A percentile compares a stretch with the other conserved stretches of the same genome.
Conservation (phyloP, 1,284 basidiomycete genomes). For the Ganoderma meredithae region DNA sequence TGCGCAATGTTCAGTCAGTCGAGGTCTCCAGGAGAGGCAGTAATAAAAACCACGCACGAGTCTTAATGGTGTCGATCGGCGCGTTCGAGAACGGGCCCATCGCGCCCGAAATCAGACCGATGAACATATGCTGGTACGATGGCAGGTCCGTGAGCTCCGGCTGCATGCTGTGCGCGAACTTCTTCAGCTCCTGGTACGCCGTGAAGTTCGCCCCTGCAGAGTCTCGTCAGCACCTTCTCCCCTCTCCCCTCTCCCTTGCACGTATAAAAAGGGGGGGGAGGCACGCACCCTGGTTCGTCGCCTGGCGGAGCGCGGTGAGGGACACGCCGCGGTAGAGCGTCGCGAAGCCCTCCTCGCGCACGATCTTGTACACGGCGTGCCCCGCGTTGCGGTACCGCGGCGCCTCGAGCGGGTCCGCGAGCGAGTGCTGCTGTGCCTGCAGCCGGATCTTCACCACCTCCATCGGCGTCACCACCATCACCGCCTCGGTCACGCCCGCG, state of each 20-base stretch:
- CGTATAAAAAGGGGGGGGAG: background rate
- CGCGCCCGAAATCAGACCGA: slow-evolving; percentile 95
- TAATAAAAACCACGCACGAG: slow-evolving; percentile 60
- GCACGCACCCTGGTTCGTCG: slow-evolving; percentile 92
- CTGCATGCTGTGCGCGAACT: slow-evolving; percentile 78
- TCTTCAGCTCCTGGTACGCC: slow-evolving; percentile 97
- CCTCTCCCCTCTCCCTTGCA: too few species aligned
- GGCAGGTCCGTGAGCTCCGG: slow-evolving; percentile 82
- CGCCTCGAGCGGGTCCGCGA: slow-evolving; percentile 94
- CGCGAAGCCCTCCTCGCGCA: slow-evolving; percentile 89
- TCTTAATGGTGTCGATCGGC: slow-evolving; percentile 98
- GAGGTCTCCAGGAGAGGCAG: background rate
- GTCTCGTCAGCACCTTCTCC: background rate
- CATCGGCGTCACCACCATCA: slow-evolving; percentile 97
- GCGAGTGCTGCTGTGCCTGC: slow-evolving; percentile 97
- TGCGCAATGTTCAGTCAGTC: too few species aligned
- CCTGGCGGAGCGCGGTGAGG: slow-evolving; percentile 94
- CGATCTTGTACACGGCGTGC: slow-evolving; percentile 95
- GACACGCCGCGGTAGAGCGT: slow-evolving; percentile 94
- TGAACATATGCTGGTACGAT: slow-evolving; percentile 93
- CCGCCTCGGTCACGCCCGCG: slow-evolving; percentile 94
- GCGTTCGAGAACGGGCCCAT: slow-evolving; percentile 98
- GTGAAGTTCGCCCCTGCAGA: slow-evolving; percentile 94
- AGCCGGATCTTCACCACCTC: slow-evolving; percentile 99
- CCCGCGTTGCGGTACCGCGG: slow-evolving; percentile 97